Conservation (phyloP, 106 monocot species). For the Xerophyta viscosa region DNA sequence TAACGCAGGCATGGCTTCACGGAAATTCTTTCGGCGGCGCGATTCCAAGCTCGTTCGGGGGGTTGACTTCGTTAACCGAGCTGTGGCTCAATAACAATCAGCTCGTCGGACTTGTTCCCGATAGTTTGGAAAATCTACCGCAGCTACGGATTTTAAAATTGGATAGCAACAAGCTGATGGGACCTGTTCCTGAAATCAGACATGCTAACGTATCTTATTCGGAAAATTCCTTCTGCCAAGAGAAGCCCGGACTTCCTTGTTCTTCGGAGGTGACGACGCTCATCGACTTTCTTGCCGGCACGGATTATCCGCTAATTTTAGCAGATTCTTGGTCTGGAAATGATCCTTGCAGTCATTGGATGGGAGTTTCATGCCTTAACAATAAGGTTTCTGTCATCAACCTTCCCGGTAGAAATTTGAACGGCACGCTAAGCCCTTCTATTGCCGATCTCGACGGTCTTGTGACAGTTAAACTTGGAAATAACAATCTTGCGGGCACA, state of each 20-base stretch:
- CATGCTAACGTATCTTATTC: constrained; percentile 22
- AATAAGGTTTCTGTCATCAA: constrained; percentile 37
- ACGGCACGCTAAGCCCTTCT: constrained; percentile 60
- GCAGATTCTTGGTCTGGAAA: constrained; percentile 48
- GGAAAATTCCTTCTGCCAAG: constrained; percentile 37
- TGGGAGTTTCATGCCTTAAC: constrained; percentile 37
- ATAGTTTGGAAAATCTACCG: constrained; percentile 22
- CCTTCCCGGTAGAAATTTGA: constrained; percentile 29
- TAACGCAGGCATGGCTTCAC: constrained; percentile 53
- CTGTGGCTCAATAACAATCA: constrained; percentile 54
- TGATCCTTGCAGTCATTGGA: constrained; percentile 57
- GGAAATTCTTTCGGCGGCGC: constrained; percentile 56
- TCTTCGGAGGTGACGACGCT: constrained; percentile 42
- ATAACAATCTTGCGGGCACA: constrained; percentile 53
- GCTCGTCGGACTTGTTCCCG: constrained; percentile 49
- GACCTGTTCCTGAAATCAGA: constrained; percentile 29
- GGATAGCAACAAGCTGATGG: constrained; percentile 50
- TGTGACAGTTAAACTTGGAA: constrained; percentile 28
- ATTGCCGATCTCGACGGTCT: constrained; percentile 40
- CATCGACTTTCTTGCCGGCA: constrained; percentile 45
- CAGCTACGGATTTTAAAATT: constrained; percentile 23
- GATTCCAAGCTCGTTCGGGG: constrained; percentile 39
- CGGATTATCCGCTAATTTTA: constrained; percentile 47
- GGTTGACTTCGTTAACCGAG: constrained; percentile 10
- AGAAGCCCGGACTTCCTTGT: constrained; percentile 36